These are phyloP conservation scores for Rhizomucor pusillus DNA, from an alignment of 371 early-diverging fungal genomes.

Conservation along the genomic window DNA sequence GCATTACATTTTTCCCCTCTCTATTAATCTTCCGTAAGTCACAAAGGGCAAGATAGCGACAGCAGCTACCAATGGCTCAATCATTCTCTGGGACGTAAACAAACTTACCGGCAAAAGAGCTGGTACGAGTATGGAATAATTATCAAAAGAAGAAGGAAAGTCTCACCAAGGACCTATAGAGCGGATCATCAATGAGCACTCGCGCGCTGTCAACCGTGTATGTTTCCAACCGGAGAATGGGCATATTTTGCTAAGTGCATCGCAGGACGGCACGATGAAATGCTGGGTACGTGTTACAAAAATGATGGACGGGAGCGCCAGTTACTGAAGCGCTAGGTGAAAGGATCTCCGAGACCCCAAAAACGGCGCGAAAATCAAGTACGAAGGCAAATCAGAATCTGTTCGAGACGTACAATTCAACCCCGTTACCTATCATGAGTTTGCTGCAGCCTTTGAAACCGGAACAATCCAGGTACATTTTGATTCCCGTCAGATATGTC, in stretches of 20 bases:
- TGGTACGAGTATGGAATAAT: constrained; percentile 28
- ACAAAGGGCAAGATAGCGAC: constrained; percentile 69
- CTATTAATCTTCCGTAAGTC: constrained; percentile 11
- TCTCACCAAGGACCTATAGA: constrained; percentile 32
- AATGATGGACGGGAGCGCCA: not conserved
- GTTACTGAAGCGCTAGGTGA: not conserved
- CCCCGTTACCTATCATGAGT: constrained; percentile 59
- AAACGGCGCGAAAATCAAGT: constrained; percentile 47
- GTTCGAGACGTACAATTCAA: constrained; percentile 87
- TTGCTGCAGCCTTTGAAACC: constrained; percentile 87
- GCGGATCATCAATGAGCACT: constrained; percentile 73
- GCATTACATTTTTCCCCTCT: not conserved
- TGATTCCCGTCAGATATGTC: too few species aligned
- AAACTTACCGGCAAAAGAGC: constrained; percentile 42
- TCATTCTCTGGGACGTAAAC: constrained; percentile 72
- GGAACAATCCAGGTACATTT: constrained; percentile 79
- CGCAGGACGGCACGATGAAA: constrained; percentile 79
- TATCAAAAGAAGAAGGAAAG: too few species aligned
- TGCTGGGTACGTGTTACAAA: constrained; percentile 64
- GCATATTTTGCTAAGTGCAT: constrained; percentile 70
- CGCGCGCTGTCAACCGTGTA: constrained; percentile 78
- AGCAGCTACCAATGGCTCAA: constrained; percentile 75
- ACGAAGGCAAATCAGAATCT: constrained; percentile 79
- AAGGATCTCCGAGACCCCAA: constrained; percentile 74
- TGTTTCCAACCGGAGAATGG: constrained; percentile 75